These are phyloP conservation scores for Umbelopsis isabellina DNA, from an alignment of 192 early-diverging fungal species.

Conservation along the genomic window DNA sequence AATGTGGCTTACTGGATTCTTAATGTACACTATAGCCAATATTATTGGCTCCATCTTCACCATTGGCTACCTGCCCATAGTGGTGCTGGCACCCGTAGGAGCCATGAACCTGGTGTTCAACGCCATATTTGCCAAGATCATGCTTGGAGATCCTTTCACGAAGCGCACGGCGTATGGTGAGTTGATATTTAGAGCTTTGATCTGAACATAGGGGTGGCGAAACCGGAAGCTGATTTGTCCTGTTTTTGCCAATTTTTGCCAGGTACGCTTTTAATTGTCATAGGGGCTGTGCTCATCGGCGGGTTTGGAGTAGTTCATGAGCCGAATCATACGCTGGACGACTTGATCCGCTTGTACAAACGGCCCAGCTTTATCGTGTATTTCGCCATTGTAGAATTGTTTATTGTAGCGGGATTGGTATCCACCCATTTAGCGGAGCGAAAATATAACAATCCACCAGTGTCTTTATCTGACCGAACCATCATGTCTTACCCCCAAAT, in stretches of 20 bases:
- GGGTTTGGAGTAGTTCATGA: conserved; percentile 80
- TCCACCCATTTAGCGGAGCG: conserved; percentile 51
- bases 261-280: conserved; percentile 70
- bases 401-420: conserved; percentile 53
- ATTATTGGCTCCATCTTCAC: conserved; percentile 71
- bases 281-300: conserved; percentile 71
- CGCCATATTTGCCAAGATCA: conserved; percentile 71
- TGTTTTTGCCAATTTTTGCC: conserved; percentile 21
- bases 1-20: conserved; percentile 73
- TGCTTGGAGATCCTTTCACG: conserved; percentile 69
- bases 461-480: background rate
- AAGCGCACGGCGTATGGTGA: conserved; percentile 59
- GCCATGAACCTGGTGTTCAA: conserved; percentile 79
- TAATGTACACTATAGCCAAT: conserved; percentile 71
- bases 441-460: background rate
- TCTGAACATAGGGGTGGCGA: too few species aligned
- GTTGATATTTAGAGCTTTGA: too few species aligned
- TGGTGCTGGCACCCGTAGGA: conserved; percentile 76
- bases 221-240: background rate
- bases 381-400: conserved; percentile 57
- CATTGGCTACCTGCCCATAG: conserved; percentile 76
- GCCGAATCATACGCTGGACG: conserved; percentile 68
- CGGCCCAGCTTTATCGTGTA: conserved; percentile 71
- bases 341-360: conserved; percentile 68
- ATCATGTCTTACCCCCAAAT: background rate